Base-by-base conservation (phyloP, 2,329 filamentous ascomycete genomes). In the Aureobasidium sp. region DNA sequence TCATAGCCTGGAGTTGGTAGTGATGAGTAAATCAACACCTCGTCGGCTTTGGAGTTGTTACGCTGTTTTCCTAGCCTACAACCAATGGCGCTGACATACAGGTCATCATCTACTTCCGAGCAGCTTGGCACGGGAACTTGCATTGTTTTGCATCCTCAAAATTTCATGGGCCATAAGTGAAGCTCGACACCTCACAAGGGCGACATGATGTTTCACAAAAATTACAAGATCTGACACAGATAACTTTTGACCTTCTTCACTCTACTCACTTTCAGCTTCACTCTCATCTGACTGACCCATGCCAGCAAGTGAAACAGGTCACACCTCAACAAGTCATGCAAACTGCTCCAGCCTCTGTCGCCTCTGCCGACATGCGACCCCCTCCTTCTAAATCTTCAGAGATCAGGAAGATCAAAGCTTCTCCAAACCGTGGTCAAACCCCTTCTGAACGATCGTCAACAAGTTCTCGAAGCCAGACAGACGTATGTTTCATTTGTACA, bases 151-250 rank as follows among this genome's bases (percentile, higher is more conserved):
- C 22, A 60, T 59, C 41, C 49, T 34, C 22, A 31, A 27, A 22
- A 9, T 2, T 51, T 14, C 39, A 51, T 37, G 27, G 36, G 36
- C 62, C 45, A 31, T 51, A 36, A 52, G 37, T 47, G 34, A 39
- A 55, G 29, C 20, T 51, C 20, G 22, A n/a, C 12, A 72, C 72
- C 73, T 69, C 64, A 45, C 66, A 69, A 67, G 61, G 65, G 71
- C 72, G 71, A 73, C 63, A 64, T 78, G 76, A 77, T 68, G 76
- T 74, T 71, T 83, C 79, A 83, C 73, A 74, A 55, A 81, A 83
- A 88, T 85, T 88, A 85, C 88, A 89, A 89, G 86, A 89, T 82
- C 87, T 89, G 87, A 89, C 80, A 79, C 79, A 22, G 34, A 17
- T n/a, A 41, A 41, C 41, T 20, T 42, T 42, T 59, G 42, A 20